Percentiles rank a stretch among this genome's conserved stretches.
phyloP scores from a whole-genome alignment of 2,329 filamentous ascomycete genomes.

The Colletotrichum navitas region DNA sequence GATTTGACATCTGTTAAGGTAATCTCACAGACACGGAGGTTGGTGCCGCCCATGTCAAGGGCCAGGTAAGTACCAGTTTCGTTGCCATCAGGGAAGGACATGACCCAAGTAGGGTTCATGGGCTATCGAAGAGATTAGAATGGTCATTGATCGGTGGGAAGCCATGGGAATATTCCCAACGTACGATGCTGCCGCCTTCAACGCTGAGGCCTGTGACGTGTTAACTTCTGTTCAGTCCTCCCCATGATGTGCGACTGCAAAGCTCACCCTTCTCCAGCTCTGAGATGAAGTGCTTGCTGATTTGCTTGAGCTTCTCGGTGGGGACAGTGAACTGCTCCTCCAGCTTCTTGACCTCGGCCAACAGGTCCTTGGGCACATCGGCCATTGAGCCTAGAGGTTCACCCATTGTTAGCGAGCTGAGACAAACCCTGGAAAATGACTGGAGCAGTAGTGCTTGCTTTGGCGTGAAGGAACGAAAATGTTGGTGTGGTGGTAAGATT shows the following conservation, averaged over 20 bases:
- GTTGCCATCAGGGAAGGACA: slow-evolving; percentile 86
- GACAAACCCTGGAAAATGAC: neutral
- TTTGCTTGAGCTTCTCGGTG: slow-evolving; percentile 84
- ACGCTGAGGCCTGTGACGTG: slow-evolving; percentile 76
- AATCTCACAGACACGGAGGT: slow-evolving; percentile 94
- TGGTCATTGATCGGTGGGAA: neutral
- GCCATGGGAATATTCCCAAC: slow-evolving; percentile 52
- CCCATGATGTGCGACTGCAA: slow-evolving; percentile 15
- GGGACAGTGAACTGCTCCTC: slow-evolving; percentile 88
- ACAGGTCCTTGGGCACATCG: slow-evolving; percentile 88
- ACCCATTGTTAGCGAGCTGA: slow-evolving; percentile 28
- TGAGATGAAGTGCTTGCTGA: slow-evolving; percentile 88
- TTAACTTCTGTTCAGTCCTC: slow-evolving; percentile 18
- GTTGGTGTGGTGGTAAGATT: slow-evolving; percentile 40
- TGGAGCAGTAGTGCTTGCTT: slow-evolving; percentile 32
- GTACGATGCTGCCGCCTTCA: slow-evolving; percentile 92
- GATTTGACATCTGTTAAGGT: slow-evolving; percentile 88
- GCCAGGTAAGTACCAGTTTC: slow-evolving; percentile 91
- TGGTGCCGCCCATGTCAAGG: slow-evolving; percentile 96
- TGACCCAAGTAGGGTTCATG: slow-evolving; percentile 98
- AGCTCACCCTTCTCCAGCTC: slow-evolving; percentile 86
- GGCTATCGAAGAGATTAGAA: slow-evolving; percentile 68
- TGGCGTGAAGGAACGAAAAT: slow-evolving; percentile 36
- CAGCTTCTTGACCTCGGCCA: slow-evolving; percentile 82
- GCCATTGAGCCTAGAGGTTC: slow-evolving; percentile 80